Percentiles rank a stretch among this genome's conserved stretches.
Evolutionary conservation across 768 basidiomycete species (phyloP).

Genomic region (Mycena indigotica): DNA sequence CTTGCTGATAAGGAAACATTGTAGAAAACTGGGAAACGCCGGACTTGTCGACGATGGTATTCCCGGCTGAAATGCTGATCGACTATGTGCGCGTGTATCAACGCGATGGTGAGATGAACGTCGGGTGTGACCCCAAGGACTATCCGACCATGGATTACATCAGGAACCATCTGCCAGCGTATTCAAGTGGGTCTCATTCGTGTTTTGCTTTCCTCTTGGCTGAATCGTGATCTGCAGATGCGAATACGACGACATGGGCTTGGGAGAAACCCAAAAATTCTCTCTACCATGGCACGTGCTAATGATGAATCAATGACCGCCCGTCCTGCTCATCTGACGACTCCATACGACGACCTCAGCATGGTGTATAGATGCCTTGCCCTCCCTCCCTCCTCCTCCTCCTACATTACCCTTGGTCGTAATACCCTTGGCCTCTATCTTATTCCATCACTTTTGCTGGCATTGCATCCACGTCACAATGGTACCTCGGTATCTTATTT

Average conservation of each 20-base stretch:
- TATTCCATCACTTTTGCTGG: too few species aligned
- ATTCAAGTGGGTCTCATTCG: neutral
- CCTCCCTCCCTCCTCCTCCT: neutral
- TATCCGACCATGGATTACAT: constrained; percentile 73
- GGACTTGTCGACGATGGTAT: constrained; percentile 56
- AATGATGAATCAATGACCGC: neutral
- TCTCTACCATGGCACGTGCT: neutral
- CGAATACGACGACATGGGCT: neutral
- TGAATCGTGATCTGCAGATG: neutral
- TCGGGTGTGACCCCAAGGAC: constrained; percentile 66
- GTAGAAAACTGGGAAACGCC: constrained; percentile 56
- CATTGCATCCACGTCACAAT: too few species aligned
- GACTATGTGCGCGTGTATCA: constrained; percentile 88
- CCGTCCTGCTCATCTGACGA: too few species aligned
- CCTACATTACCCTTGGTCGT: neutral
- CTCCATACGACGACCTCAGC: neutral
- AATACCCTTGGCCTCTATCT: too few species aligned
- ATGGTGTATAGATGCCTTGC: neutral
- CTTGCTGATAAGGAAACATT: neutral
- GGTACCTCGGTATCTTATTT: too few species aligned
- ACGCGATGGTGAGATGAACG: constrained; percentile 52
- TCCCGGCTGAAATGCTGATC: constrained; percentile 70
- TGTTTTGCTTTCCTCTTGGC: neutral
- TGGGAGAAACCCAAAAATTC: neutral
- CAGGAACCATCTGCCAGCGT: constrained; percentile 40